Conservation (phyloP, 768 basidiomycete species). For the Botryobasidium botryosum region DNA sequence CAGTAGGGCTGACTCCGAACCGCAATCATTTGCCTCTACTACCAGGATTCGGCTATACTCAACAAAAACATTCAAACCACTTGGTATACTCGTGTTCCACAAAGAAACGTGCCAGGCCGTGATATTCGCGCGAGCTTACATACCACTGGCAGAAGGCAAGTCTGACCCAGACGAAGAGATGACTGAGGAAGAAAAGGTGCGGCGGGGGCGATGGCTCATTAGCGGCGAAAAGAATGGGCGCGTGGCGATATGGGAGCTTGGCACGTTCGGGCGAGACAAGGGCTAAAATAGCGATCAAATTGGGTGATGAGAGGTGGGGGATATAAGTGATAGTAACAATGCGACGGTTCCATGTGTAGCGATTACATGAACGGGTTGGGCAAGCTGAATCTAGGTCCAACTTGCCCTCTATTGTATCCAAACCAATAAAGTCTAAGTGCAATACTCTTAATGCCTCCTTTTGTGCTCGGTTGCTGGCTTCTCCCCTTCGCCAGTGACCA, state of each 20-base stretch:
- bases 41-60: slow-evolving; percentile 68
- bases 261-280: slow-evolving; percentile 19
- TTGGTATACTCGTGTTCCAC: slow-evolving; percentile 76
- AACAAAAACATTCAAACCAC: slow-evolving; percentile 57
- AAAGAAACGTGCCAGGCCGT: slow-evolving; percentile 59
- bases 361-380: too few species aligned
- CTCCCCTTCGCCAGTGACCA: slow-evolving; percentile 1
- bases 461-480: neutral
- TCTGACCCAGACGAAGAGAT: slow-evolving; percentile 32
- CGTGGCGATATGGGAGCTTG: slow-evolving; percentile 50
- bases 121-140: slow-evolving; percentile 35
- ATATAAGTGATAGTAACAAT: too few species aligned
- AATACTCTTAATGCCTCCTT: neutral
- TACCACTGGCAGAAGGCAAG: slow-evolving; percentile 5
- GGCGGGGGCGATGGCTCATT: slow-evolving; percentile 43
- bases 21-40: neutral
- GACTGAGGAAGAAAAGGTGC: slow-evolving; percentile 26
- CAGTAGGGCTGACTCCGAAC: too few species aligned
- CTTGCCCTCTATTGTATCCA: too few species aligned
- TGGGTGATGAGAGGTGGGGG: too few species aligned
- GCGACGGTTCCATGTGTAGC: too few species aligned
- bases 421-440: too few species aligned
- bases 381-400: too few species aligned
- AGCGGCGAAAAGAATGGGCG: slow-evolving; percentile 50
- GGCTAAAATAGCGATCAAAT: too few species aligned